phyloP scores from a whole-genome alignment of 106 monocot species.

The Phalaenopsis aphrodite region DNA sequence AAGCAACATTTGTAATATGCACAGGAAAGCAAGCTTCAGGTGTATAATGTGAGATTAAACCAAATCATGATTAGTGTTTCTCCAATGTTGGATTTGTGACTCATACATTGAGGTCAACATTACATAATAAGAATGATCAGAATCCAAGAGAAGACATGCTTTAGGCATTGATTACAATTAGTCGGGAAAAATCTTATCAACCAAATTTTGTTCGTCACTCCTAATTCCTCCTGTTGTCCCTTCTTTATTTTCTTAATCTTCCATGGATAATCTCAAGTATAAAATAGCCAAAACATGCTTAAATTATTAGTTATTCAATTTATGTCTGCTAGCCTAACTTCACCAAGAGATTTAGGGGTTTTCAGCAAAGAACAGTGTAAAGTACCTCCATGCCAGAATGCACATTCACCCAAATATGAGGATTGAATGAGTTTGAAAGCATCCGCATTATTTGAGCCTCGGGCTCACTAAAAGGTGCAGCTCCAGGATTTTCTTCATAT shows the following conservation, averaged over 20 bases:
- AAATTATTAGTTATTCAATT: background rate
- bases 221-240: background rate
- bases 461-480: conserved; percentile 90
- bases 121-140: background rate
- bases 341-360: background rate
- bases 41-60: too few relatives aligned
- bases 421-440: conserved; percentile 65
- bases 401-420: conserved; percentile 96
- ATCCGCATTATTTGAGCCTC: conserved; percentile 88
- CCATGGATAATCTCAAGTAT: background rate
- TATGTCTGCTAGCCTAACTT: background rate
- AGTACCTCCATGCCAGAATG: conserved; percentile 99
- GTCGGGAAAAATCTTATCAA: background rate
- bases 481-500: conserved; percentile 94
- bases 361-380: background rate
- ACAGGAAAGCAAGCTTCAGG: too few relatives aligned
- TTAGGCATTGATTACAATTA: background rate
- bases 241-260: background rate
- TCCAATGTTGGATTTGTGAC: too few relatives aligned
- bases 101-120: background rate
- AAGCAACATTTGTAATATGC: too few relatives aligned
- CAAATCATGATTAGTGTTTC: too few relatives aligned
- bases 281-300: background rate
- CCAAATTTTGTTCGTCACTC: background rate
- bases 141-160: background rate